phyloP scores from a whole-genome alignment of 2,329 filamentous ascomycete genomes.

The Peltaster fructicola region DNA sequence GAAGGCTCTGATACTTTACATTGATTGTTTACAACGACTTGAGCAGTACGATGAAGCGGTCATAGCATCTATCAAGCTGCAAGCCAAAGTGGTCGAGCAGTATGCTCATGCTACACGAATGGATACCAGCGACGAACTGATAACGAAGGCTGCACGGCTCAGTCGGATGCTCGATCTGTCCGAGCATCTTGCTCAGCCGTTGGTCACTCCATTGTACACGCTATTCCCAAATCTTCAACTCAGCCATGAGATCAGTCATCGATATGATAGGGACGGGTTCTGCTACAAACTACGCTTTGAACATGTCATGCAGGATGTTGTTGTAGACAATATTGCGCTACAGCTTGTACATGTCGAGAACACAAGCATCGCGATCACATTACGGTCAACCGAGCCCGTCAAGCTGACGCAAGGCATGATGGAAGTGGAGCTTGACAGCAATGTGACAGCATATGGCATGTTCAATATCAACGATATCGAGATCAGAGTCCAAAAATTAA shows the following conservation, averaged over 20 bases:
- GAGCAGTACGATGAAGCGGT: slow-evolving; percentile 62
- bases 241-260: no score
- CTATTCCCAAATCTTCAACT: no score
- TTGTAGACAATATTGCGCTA: slow-evolving; percentile 46
- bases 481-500: slow-evolving; percentile 44
- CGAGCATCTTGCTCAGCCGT: no score
- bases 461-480: slow-evolving; percentile 60
- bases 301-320: slow-evolving; percentile 57
- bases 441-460: slow-evolving; percentile 47
- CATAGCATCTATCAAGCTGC: no score
- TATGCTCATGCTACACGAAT: no score
- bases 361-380: slow-evolving; percentile 48
- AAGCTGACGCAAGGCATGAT: slow-evolving; percentile 38
- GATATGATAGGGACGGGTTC: slow-evolving; percentile 60
- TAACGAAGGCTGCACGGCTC: no score
- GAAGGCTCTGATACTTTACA: slow-evolving; percentile 72
- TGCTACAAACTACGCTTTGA: slow-evolving; percentile 48
- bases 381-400: slow-evolving; percentile 33
- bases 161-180: no score
- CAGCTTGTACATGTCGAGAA: slow-evolving; percentile 41
- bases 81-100: slow-evolving; percentile 49
- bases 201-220: no score
- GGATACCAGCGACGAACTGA: no score
- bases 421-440: slow-evolving; percentile 32
- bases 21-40: slow-evolving; percentile 61